These are phyloP conservation scores for Metschnikowia vanudenii DNA, from an alignment of 805 yeast genomes.

Conservation along the genomic window DNA sequence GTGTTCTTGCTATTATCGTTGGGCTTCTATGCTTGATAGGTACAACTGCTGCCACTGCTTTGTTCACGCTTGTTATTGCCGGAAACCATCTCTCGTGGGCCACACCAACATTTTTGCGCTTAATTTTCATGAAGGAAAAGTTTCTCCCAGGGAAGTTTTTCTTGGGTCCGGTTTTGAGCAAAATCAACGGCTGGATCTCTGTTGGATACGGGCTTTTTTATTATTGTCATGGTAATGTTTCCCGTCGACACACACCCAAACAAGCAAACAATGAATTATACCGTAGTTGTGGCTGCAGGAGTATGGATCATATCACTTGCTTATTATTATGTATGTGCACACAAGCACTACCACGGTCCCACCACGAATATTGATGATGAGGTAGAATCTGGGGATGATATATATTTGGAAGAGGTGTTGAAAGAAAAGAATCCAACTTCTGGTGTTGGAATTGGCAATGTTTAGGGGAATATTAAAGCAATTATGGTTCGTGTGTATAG, in stretches of 20 bases:
- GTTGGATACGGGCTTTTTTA: constrained; percentile 49
- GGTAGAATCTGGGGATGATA: constrained; percentile 4
- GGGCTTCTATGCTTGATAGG: constrained; percentile 62
- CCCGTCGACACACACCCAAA: constrained; percentile 48
- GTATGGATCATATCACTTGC: constrained; percentile 53
- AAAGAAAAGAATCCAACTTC: no score
- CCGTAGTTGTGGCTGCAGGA: constrained; percentile 61
- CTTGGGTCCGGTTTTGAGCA: constrained; percentile 51
- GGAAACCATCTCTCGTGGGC: constrained; percentile 66
- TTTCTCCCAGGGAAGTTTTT: constrained; percentile 68
- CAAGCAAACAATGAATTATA: constrained; percentile 62
- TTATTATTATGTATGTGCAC: constrained; percentile 53
- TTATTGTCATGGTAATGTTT: constrained; percentile 59
- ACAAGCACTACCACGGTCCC: constrained; percentile 59
- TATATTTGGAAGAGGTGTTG: no score
- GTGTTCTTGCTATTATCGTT: constrained; percentile 45
- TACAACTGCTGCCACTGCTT: constrained; percentile 61
- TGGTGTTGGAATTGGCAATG: no score
- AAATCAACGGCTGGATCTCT: constrained; percentile 47
- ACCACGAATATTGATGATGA: constrained; percentile 34
- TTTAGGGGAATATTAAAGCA: no score
- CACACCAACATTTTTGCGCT: constrained; percentile 50
- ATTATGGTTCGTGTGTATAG: no score
- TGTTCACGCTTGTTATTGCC: constrained; percentile 61
- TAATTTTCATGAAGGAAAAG: constrained; percentile 44